Base-by-base conservation (phyloP, 345 rosid species). In the Aurinia saxatilis region DNA sequence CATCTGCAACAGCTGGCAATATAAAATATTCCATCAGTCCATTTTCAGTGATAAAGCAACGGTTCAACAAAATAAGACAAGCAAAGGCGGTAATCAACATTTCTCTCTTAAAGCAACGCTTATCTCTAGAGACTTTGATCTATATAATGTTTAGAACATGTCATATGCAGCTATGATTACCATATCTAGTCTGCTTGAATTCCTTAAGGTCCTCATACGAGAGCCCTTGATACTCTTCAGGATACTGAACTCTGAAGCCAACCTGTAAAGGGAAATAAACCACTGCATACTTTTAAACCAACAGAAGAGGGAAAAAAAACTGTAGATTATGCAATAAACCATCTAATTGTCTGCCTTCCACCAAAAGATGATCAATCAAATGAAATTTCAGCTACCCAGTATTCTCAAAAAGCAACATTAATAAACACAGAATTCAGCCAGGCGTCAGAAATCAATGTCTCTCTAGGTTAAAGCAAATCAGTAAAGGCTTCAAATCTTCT, bases 131-230 rank as follows among this genome's bases (percentile, higher is more conserved):
- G 50, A 23, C 2, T 45, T 44, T 10, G 57, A 38, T 30, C 16
- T 51, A 11, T 47, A 33, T 39, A 56, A 48, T 55, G 47, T 47
- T 47, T 47, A 56, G 34, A 61, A 41, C 54, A 71, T 21, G 75
- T 7, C 58, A 31, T 36, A 63, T 10, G 16, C 40, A 10, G 63
- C 36, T 48, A 21, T 21, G 33, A 50, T 71, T 90, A 93, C 96
- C 99, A 80, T 87, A 90, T 93, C 99, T 86, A 36, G 95, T 86
- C 60, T 90, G 95, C 79, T 90, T 90, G 71, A 93, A 90, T 57
- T 93, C 99, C 79, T 83, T 90, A 68, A 90, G 99, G 79, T 93
- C 99, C 75, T 93, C 96, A 39, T 69, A 77, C 57, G 97, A 84
- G 67, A 93, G 96, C 67, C 78, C 79, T 76, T 87, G 92, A 79